Conservation (phyloP, 2,329 filamentous ascomycete genomes). For the Colletotrichum chrysophilum region DNA sequence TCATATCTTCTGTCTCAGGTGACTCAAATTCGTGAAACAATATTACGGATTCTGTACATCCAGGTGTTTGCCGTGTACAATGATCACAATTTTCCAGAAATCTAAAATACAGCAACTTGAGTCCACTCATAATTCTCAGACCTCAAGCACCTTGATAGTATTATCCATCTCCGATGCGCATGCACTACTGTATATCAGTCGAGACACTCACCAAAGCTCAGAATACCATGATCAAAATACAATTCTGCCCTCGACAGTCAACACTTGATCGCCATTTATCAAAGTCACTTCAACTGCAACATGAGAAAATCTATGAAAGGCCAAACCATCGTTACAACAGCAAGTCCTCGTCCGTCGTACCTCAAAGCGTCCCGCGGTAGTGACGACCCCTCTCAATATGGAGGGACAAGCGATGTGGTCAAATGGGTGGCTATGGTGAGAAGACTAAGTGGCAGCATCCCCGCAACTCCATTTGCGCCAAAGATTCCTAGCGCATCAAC, state of each 20-base stretch:
- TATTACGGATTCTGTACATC: background rate
- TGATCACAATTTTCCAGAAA: background rate
- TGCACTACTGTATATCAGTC: too few species aligned
- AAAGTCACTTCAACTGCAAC: fast-evolving
- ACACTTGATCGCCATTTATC: fast-evolving
- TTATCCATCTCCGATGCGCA: fast-evolving
- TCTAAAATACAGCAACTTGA: background rate
- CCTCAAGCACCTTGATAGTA: background rate
- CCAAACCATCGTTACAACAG: background rate
- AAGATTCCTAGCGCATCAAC: background rate
- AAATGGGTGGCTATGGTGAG: background rate
- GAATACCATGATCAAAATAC: fast-evolving
- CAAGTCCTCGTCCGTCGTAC: fast-evolving
- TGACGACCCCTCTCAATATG: background rate
- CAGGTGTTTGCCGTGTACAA: background rate
- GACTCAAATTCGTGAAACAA: fast-evolving
- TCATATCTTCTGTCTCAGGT: background rate
- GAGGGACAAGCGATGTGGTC: fast-evolving
- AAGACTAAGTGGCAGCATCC: background rate
- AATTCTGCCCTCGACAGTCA: fast-evolving
- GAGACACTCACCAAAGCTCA: background rate
- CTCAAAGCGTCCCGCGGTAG: background rate
- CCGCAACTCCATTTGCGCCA: fast-evolving
- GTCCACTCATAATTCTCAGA: fast-evolving
- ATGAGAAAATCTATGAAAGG: background rate